phyloP scores from a whole-genome alignment of 108 stramenopile species.

The Nitzschia putrida region DNA sequence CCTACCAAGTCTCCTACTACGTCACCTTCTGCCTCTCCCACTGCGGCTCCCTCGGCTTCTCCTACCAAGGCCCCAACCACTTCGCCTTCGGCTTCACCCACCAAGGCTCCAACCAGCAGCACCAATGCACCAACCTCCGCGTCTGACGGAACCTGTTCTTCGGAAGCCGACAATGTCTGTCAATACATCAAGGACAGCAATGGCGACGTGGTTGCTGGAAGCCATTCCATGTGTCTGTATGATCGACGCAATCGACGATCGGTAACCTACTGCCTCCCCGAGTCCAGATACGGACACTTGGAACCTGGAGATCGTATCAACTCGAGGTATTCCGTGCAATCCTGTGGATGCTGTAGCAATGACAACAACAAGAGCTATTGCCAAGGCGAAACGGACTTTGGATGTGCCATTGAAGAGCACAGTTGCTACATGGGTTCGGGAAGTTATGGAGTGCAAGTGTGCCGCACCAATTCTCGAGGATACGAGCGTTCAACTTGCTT shows the following conservation, averaged over 20 bases:
- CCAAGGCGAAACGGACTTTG: background rate
- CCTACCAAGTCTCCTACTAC: no score
- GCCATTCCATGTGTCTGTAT: background rate
- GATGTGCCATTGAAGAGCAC: slow-evolving; percentile 3
- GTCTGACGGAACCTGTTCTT: background rate
- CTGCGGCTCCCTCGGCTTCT: no score
- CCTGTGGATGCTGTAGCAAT: background rate
- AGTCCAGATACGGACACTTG: no score
- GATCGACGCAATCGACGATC: background rate
- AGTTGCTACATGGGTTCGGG: background rate
- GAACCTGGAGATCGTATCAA: background rate
- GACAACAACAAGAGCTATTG: background rate
- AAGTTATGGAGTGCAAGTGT: background rate
- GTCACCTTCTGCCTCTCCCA: no score
- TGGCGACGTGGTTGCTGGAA: background rate
- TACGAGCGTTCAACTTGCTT: background rate
- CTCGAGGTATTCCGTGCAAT: background rate
- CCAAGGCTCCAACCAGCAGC: no score
- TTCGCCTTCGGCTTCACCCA: no score
- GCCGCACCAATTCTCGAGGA: background rate
- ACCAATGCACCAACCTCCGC: no score
- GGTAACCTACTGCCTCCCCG: background rate
- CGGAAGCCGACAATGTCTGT: background rate
- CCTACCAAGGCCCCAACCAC: no score
- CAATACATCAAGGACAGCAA: background rate